phyloP scores from a whole-genome alignment of 768 basidiomycete genomes.

The Macrolepiota fuliginosa region DNA sequence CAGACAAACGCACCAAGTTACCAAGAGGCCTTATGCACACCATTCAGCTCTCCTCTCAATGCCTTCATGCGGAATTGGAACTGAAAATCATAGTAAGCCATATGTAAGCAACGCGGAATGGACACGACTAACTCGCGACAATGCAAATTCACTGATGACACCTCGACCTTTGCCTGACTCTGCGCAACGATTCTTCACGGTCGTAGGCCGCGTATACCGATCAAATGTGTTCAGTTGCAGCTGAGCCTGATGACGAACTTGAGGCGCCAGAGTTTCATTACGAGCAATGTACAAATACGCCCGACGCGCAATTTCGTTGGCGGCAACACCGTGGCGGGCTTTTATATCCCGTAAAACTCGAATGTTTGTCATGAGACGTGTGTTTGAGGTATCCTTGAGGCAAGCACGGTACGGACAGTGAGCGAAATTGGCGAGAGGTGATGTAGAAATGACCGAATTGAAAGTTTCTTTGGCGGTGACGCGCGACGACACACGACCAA shows the following conservation, averaged over 20 bases:
- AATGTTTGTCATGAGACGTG: constrained; percentile 36
- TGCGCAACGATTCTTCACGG: constrained; percentile 85
- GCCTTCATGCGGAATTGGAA: constrained; percentile 91
- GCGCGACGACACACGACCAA: constrained; percentile 27
- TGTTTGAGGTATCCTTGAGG: constrained; percentile 2
- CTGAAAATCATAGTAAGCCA: constrained; percentile 34
- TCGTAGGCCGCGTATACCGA: constrained; percentile 78
- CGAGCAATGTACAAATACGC: constrained; percentile 94
- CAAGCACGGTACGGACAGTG: neutral
- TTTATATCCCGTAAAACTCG: constrained; percentile 76
- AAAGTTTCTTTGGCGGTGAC: constrained; percentile 7
- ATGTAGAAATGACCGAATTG: neutral
- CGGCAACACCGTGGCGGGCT: constrained; percentile 66
- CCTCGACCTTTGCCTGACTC: constrained; percentile 87
- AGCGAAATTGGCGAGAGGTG: neutral
- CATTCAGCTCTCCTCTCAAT: constrained; percentile 75
- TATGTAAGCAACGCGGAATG: neutral
- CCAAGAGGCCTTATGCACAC: constrained; percentile 93
- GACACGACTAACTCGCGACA: constrained; percentile 63
- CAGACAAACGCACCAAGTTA: constrained; percentile 30
- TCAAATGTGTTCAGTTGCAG: constrained; percentile 88
- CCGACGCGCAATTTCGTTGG: constrained; percentile 78
- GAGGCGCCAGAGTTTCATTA: constrained; percentile 84
- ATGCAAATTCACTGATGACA: constrained; percentile 83
- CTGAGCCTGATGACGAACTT: constrained; percentile 92